Evolutionary conservation across 352 stramenopile species (phyloP).

Genomic region (Aphanomyces euteiches): DNA sequence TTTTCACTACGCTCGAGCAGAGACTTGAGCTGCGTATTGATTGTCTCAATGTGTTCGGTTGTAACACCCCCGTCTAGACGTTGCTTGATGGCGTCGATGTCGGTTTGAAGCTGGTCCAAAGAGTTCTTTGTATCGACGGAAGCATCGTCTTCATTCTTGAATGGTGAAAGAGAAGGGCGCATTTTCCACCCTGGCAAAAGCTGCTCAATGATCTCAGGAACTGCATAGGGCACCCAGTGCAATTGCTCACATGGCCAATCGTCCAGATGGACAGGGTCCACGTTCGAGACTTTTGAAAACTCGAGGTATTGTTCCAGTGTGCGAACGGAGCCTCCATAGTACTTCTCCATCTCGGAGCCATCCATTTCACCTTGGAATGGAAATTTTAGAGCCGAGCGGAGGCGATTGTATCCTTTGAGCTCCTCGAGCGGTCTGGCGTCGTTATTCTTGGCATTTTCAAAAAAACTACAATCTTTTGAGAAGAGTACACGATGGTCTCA

Average conservation of each 20-base stretch:
- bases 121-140: not conserved
- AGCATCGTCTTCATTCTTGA: not conserved
- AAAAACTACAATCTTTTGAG: not conserved
- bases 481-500: not conserved
- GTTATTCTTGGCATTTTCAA: not conserved
- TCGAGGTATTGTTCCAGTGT: not conserved
- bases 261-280: not conserved
- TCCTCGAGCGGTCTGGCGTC: not conserved
- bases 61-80: not conserved
- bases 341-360: not conserved
- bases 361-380: not conserved
- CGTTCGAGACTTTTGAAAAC: not conserved
- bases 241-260: not conserved
- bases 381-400: not conserved
- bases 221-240: conserved; percentile 12
- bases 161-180: not conserved
- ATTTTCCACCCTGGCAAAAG: conserved; percentile 6
- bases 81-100: not conserved
- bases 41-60: not conserved
- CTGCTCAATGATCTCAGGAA: not conserved
- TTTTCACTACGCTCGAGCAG: not conserved
- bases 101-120: not conserved
- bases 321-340: not conserved
- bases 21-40: not conserved
- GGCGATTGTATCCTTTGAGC: conserved; percentile 5